Evolutionary conservation across 2,329 filamentous ascomycete genomes (phyloP).

Genomic region (Ophiostoma australiae): DNA sequence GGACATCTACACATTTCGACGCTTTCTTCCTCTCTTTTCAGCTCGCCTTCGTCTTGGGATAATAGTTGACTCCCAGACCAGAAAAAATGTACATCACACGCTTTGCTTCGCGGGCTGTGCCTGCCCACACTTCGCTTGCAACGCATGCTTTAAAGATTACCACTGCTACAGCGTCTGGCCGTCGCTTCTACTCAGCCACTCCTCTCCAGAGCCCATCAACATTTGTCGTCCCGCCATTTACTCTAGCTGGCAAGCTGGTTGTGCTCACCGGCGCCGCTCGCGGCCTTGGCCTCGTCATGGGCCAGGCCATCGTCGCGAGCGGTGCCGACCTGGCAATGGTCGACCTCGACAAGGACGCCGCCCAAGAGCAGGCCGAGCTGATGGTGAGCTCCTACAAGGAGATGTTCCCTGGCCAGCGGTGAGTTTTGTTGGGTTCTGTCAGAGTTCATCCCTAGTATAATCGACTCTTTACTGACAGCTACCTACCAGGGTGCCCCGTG

Average conservation of each 20-base stretch:
- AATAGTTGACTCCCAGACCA: no score
- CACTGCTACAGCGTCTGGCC: not conserved
- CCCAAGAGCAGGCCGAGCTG: conserved; percentile 66
- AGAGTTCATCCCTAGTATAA: not conserved
- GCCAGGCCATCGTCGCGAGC: conserved; percentile 81
- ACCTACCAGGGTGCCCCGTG: conserved; percentile 54
- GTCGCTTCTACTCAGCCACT: not conserved
- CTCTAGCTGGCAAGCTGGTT: conserved; percentile 75
- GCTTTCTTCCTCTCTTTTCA: not conserved
- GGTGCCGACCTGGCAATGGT: conserved; percentile 88
- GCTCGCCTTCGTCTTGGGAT: not conserved
- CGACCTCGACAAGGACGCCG: conserved; percentile 89
- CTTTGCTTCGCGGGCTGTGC: not conserved
- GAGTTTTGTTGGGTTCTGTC: conserved; percentile 29
- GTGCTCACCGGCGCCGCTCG: conserved; percentile 87
- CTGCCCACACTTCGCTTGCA: not conserved
- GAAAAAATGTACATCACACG: not conserved
- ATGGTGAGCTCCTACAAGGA: conserved; percentile 70
- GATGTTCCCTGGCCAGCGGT: conserved; percentile 73
- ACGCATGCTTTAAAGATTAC: not conserved
- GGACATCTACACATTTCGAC: not conserved
- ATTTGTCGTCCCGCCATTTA: conserved; percentile 65
- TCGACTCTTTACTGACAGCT: not conserved
- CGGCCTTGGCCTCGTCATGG: conserved; percentile 87
- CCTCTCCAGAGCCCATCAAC: conserved; percentile 55